Evolutionary conservation across 23 red algal genomes (phyloP).

Genomic region (Gracilariopsis chorda): DNA sequence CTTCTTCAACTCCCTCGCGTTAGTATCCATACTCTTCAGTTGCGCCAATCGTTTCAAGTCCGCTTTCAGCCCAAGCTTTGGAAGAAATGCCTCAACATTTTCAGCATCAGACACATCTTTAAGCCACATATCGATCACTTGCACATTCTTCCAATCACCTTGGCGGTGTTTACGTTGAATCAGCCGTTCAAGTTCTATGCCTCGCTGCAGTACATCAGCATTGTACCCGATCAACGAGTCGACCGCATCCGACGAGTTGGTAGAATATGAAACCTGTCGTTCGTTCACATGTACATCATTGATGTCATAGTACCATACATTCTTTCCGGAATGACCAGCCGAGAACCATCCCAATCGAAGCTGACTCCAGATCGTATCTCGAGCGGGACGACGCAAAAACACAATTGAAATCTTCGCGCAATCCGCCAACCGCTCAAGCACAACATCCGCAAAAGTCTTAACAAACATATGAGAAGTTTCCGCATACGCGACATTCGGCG

Average conservation of each 20-base stretch:
- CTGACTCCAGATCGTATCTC: constrained; percentile 27
- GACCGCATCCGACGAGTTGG: neutral
- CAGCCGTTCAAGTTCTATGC: neutral
- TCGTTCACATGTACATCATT: constrained; percentile 35
- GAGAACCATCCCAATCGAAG: constrained; percentile 53
- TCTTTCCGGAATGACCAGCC: constrained; percentile 21
- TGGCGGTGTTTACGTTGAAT: neutral
- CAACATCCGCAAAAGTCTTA: constrained; percentile 46
- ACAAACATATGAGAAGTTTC: constrained; percentile 68
- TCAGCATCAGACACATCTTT: neutral
- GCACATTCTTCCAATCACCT: neutral
- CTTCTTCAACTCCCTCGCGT: neutral
- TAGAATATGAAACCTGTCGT: neutral
- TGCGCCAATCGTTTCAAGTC: neutral
- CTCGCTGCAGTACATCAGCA: neutral
- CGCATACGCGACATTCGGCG: constrained; percentile 35
- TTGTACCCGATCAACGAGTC: constrained; percentile 32
- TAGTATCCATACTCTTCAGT: neutral
- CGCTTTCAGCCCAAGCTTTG: neutral
- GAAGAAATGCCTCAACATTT: neutral
- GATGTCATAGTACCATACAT: constrained; percentile 54
- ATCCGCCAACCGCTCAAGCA: constrained; percentile 17
- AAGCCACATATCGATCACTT: neutral
- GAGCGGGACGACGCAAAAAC: neutral
- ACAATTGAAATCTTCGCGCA: constrained; percentile 39